These are phyloP conservation scores for Coemansia sp. DNA, from an alignment of 192 early-diverging fungal species.

Conservation along the genomic window DNA sequence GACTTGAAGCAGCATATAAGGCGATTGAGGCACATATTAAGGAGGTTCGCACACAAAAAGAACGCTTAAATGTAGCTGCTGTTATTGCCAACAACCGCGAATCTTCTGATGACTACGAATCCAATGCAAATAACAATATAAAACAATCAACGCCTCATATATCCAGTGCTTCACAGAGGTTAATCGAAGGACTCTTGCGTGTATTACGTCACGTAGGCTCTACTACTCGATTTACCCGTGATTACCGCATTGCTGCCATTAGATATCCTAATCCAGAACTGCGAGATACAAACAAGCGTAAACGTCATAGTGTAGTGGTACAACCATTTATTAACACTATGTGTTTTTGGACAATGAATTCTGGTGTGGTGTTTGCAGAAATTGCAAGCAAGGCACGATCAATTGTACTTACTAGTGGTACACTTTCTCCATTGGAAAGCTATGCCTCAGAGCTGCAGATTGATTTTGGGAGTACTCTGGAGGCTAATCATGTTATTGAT, in stretches of 20 bases:
- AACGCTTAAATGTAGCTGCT: not conserved
- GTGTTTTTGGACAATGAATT: conserved; percentile 45
- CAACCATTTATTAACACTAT: conserved; percentile 20
- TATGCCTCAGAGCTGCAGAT: conserved; percentile 61
- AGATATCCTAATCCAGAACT: conserved; percentile 13
- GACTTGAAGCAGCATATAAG: conserved; percentile 2
- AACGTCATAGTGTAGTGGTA: not conserved
- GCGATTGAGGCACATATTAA: conserved; percentile 25
- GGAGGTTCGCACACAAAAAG: conserved; percentile 11
- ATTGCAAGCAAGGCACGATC: conserved; percentile 50
- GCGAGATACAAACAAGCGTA: not conserved
- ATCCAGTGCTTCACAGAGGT: conserved; percentile 22
- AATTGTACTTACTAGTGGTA: conserved; percentile 64
- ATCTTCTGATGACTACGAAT: not conserved
- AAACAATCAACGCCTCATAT: conserved; percentile 3
- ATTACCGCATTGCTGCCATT: conserved; percentile 38
- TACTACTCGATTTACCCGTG: conserved; percentile 9
- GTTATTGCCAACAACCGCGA: not conserved
- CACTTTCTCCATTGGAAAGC: conserved; percentile 64
- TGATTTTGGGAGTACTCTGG: conserved; percentile 53
- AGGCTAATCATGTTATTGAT: conserved; percentile 70
- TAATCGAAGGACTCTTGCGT: conserved; percentile 25
- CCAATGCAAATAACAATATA: not conserved
- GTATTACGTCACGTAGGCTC: conserved; percentile 19
- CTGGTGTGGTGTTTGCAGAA: conserved; percentile 41